Base-by-base conservation (phyloP, 257 asterid genomes). In the Solanum dulcamara region DNA sequence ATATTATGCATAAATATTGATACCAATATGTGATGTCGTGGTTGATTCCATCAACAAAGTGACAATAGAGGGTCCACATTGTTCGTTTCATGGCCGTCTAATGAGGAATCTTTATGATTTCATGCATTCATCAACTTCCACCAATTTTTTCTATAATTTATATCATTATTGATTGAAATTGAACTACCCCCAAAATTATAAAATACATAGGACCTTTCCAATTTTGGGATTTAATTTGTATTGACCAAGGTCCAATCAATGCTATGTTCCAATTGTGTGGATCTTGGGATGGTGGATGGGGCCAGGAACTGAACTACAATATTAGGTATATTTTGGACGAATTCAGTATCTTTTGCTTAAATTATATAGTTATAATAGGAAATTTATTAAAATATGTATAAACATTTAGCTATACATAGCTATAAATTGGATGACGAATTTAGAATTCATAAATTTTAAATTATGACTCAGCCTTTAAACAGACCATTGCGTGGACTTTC, bases 41-140 rank as follows among this genome's bases (percentile, higher is more conserved):
- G 72, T 88, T 86, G 98, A 92, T 95, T 83, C 96, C 85, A 57
- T 87, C 86, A 77, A 86, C 83, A 92, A 87, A 84, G 88, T 68
- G 97, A 93, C 96, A 93, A 89, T 83, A 71, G 57, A 72, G 90
- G 88, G 93, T 85, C 87, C 91, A 85, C 91, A 84, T 87, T 86
- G 82, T 86, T 89, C 90, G 87, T 92, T 85, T 85, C 59, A 83
- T 46, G 89, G 94, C 97, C 97, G 95, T 92, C 91, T 92, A 95
- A 90, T 91, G 93, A 90, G 96, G 98, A 93, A 92, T 93, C 91
- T 92, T 92, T 88, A 48, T 77, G 83, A 77, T 90, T 92, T 91
- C 89, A 86, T 95, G 85, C 80, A 44, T 40, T 83, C 83, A 77
- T 77, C 95, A 89, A 85, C 59, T 86, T 85, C 95, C 93, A 93